Evolutionary conservation across 306 rosid species (phyloP), one percentile per base, ranked within the genome.

Genomic region (Cyclanthera cordifolia): DNA sequence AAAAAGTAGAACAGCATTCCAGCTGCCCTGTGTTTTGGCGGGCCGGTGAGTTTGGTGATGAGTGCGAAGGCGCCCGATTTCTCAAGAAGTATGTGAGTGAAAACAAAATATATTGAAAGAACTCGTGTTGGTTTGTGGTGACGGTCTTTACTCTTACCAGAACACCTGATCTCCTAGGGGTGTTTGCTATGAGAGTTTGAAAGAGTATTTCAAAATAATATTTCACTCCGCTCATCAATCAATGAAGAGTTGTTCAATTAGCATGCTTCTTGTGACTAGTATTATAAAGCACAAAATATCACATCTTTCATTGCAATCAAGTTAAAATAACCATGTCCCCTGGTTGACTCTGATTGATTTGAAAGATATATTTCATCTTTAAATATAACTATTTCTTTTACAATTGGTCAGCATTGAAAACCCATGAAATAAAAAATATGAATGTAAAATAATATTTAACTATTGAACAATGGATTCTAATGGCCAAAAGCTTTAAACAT

Each of bases 1-100:
- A 91, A 91, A 85, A 91, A 88, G 90, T 86, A 88, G 70, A 88
- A 91, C 5, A 91, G 86, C 96, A 91, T 91, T 8, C 97, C 97
- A 0, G 82, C 91, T 0, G 15, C 0, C 6, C 91, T 95, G 0
- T 96, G 97, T 46, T 76, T 91, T 0, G 81, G 30, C 2, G 94
- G 91, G 3, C 97, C 97, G 0, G 88, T 63, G 0, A 91, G 94
- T 51, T 91, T 96, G 0, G 88, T 86, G 59, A 91, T 88, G 0
- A 88, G 90, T 55, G 88, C 97, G 5, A 86, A 91, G 53, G 96
- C 81, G 2, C 87, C n/a, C n/a, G n/a, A n/a, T n/a, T n/a, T n/a
- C n/a, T n/a, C n/a, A n/a, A n/a, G n/a, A n/a, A n/a, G n/a, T n/a
- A n/a, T n/a, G n/a, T n/a, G n/a, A n/a, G n/a, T n/a, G n/a, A n/a